Conservation (phyloP, 345 rosid species). For the Dimocarpus longan region DNA sequence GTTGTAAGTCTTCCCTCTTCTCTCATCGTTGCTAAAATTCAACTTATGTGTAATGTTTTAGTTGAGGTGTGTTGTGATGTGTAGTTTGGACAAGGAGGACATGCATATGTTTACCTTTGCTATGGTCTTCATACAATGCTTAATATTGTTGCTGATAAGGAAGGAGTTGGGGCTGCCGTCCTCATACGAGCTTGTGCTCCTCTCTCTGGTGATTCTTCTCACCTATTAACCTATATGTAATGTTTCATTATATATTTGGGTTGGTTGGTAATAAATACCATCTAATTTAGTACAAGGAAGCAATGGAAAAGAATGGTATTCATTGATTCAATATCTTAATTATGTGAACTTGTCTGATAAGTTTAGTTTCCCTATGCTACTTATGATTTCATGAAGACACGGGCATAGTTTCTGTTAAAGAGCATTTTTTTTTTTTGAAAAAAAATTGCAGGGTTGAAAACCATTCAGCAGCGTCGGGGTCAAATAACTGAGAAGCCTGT, state of each 20-base stretch:
- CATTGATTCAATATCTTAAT: neutral
- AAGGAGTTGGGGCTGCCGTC: conserved; percentile 90
- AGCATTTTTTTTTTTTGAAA: neutral
- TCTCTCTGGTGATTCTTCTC: conserved; percentile 52
- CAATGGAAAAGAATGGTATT: neutral
- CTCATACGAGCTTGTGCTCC: conserved; percentile 90
- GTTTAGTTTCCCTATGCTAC: neutral
- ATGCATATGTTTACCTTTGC: conserved; percentile 93
- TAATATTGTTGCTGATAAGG: conserved; percentile 89
- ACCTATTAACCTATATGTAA: neutral
- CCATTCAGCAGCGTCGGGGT: conserved; percentile 86
- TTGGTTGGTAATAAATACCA: neutral
- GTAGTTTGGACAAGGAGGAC: conserved; percentile 97
- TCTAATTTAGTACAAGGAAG: neutral
- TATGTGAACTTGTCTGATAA: neutral
- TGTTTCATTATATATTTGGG: neutral
- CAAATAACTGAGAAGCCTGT: conserved; percentile 72
- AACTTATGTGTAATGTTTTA: neutral
- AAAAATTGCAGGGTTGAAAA: conserved; percentile 65
- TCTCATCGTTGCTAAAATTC: neutral
- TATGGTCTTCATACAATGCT: conserved; percentile 93
- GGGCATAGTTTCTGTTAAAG: neutral
- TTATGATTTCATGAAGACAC: conserved; percentile 13
- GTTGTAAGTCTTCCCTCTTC: conserved; percentile 47
- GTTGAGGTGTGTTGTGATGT: neutral